phyloP scores from a whole-genome alignment of 345 rosid genomes.

The Brassica rapa region DNA sequence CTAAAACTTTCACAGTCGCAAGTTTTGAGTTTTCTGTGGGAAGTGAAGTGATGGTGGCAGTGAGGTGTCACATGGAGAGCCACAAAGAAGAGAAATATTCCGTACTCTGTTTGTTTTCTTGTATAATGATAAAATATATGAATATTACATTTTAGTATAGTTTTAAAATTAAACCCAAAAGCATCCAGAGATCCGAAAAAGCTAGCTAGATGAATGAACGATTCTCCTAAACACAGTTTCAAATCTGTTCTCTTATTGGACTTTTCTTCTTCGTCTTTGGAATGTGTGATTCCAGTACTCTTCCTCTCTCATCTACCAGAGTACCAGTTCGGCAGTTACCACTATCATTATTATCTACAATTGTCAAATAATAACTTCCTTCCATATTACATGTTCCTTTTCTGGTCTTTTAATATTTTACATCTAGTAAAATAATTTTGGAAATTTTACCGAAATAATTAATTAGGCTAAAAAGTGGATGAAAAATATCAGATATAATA shows the following conservation, averaged over 20 bases:
- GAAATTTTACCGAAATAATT: too few relatives aligned
- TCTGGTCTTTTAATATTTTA: background rate
- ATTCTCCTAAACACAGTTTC: conserved; percentile 43
- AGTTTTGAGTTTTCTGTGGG: conserved; percentile 24
- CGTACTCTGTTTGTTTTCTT: conserved; percentile 39
- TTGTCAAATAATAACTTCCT: conserved; percentile 3
- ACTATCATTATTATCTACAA: conserved; percentile 14
- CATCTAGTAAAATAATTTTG: too few relatives aligned
- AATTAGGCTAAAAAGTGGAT: too few relatives aligned
- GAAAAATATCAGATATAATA: conserved; percentile 24
- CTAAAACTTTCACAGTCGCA: conserved; percentile 21
- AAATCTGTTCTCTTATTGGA: conserved; percentile 54
- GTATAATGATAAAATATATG: conserved; percentile 39
- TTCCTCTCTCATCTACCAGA: background rate
- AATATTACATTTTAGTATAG: conserved; percentile 30
- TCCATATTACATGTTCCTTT: conserved; percentile 1
- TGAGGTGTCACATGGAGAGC: conserved; percentile 65
- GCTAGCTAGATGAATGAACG: conserved; percentile 29
- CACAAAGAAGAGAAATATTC: conserved; percentile 39
- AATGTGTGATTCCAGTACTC: conserved; percentile 54
- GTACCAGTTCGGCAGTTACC: conserved; percentile 5
- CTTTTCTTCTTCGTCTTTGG: conserved; percentile 53
- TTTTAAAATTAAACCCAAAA: background rate
- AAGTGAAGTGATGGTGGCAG: conserved; percentile 49
- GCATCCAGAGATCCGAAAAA: conserved; percentile 42